Evolutionary conservation across 345 rosid genomes (phyloP), one percentile per base, ranked within the genome.

Genomic region (Litchi chinensis): DNA sequence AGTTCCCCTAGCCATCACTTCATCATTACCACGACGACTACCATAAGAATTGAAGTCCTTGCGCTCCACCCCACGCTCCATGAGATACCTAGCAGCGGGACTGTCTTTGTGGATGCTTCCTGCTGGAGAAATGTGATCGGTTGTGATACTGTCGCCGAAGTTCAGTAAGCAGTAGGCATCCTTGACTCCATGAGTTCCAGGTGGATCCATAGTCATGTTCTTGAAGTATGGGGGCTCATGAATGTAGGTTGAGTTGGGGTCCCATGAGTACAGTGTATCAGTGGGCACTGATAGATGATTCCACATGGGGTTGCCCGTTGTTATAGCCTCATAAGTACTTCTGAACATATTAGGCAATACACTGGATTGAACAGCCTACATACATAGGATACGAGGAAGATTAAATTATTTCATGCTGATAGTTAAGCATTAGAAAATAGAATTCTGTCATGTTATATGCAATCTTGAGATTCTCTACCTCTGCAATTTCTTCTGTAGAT

Each of bases 41-140:
- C 99, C 99, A 65, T 96, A 96, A 11, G 98, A 93, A 85, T 96
- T 96, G 83, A 96, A 94, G 87, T 96, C 99, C 86, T 79, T 91
- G 78, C 79, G 91, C 0, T 91, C 93, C 79, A 94, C 97, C 44
- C 93, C 93, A 40, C 84, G 90, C 70, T 90, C 96, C 44, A 93
- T 83, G 76, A 93, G 97, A 80, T 15, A 96, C 81, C 91, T 92
- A 13, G 99, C 98, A 54, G 99, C 93, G 0, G 99, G 98, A 85
- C 97, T 94, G 82, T 94, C 99, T 82, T 89, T 96, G 80, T 96
- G 94, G 86, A 96, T 96, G 88, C 90, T 94, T 77, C 99, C 98
- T 39, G 99, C 99, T 5, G 99, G 99, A 70, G 99, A 96, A 68
- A 96, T 96, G 83, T 96, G 99, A 85, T 96, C 99, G 13, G 99